These are phyloP conservation scores for Chlamydomonas applanata DNA, from an alignment of 139 green algal species.

Conservation along the genomic window DNA sequence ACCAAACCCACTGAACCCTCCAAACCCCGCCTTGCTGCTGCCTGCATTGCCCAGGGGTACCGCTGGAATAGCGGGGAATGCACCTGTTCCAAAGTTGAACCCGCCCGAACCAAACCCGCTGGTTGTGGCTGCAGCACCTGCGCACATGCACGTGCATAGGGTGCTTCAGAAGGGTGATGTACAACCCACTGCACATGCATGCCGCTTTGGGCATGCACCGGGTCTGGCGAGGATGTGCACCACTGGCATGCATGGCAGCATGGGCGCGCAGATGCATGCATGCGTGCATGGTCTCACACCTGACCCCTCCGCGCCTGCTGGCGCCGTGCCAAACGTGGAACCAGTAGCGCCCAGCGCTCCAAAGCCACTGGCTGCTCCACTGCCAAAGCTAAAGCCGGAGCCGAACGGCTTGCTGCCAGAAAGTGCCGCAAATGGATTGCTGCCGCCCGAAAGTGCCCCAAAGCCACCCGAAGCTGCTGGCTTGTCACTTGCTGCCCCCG, in stretches of 20 bases:
- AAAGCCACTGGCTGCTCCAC: neutral
- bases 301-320: neutral
- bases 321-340: neutral
- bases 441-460: neutral
- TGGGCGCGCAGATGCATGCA: too few species aligned
- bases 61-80: neutral
- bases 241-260: neutral
- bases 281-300: too few species aligned
- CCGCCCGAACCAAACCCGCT: neutral
- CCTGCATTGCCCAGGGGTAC: neutral
- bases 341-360: neutral
- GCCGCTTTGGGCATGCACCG: neutral
- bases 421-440: neutral
- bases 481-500: neutral
- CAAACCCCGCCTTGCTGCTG: neutral
- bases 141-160: too few species aligned
- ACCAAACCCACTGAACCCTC: neutral
- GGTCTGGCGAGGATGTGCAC: neutral
- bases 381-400: neutral
- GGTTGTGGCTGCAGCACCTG: neutral
- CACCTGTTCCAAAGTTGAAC: conserved; percentile 14
- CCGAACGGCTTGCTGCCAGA: too few species aligned
- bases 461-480: neutral
- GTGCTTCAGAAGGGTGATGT: too few species aligned
- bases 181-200: too few species aligned